phyloP scores from a whole-genome alignment of 495 filamentous ascomycete genomes.

The Tuber microsphaerosporum region DNA sequence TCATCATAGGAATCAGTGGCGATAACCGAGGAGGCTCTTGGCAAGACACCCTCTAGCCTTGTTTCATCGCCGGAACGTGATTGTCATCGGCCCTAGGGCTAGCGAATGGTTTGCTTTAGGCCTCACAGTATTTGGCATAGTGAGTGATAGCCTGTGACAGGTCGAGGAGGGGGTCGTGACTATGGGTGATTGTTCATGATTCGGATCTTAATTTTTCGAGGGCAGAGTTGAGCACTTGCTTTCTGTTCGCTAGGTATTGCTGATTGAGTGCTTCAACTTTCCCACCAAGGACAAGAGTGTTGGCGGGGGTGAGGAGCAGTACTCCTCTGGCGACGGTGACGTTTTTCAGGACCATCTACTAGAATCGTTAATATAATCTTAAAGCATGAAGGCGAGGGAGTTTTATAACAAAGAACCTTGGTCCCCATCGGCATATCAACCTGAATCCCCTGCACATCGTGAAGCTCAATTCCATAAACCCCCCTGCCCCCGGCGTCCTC shows the following conservation, averaged over 20 bases:
- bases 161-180: too few relatives aligned
- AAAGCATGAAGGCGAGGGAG: not conserved
- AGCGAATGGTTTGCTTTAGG: not conserved
- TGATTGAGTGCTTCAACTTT: slow-evolving; percentile 77
- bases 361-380: not conserved
- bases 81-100: not conserved
- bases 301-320: slow-evolving; percentile 62
- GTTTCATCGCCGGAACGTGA: not conserved
- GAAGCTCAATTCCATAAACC: slow-evolving; percentile 68
- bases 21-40: not conserved
- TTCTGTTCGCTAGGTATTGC: slow-evolving; percentile 65
- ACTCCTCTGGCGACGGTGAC: slow-evolving; percentile 66
- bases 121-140: not conserved
- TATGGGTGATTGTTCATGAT: not conserved
- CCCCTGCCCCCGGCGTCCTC: slow-evolving; percentile 69
- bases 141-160: not conserved
- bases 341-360: slow-evolving; percentile 52
- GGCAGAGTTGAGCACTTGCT: slow-evolving; percentile 58
- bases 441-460: slow-evolving; percentile 56
- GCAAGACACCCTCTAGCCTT: not conserved
- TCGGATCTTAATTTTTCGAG: slow-evolving; percentile 45
- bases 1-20: not conserved
- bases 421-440: slow-evolving; percentile 65
- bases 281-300: slow-evolving; percentile 64
- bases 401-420: slow-evolving; percentile 47